These are phyloP conservation scores for Ustilago trichophora DNA, from an alignment of 1,284 basidiomycete species.

Conservation along the genomic window DNA sequence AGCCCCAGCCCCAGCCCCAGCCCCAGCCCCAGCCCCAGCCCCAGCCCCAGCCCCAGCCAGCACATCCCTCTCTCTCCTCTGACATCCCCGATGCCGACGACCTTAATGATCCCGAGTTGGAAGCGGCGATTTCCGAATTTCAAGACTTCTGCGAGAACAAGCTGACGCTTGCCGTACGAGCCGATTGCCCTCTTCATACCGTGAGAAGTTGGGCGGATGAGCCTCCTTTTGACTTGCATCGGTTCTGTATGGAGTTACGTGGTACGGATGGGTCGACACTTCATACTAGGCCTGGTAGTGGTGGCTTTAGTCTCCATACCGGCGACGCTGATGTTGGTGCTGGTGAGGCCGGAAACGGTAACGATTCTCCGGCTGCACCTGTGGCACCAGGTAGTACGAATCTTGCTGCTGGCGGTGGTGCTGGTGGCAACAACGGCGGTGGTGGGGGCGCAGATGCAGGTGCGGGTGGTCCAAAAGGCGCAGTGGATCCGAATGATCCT, in stretches of 20 bases:
- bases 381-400: no score
- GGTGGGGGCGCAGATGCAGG: neutral
- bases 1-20: no score
- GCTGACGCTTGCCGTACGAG: slow-evolving; percentile 29
- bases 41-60: no score
- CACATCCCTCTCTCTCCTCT: no score
- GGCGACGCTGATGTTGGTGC: no score
- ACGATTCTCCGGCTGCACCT: no score
- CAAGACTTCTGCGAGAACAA: slow-evolving; percentile 49
- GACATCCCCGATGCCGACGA: neutral
- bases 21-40: no score
- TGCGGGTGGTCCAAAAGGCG: neutral
- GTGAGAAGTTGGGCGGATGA: slow-evolving; percentile 35
- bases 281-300: neutral
- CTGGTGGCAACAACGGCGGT: neutral
- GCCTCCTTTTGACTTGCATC: slow-evolving; percentile 38
- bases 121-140: slow-evolving; percentile 30
- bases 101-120: slow-evolving; percentile 12
- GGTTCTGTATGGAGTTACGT: slow-evolving; percentile 26
- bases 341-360: neutral
- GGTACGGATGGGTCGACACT: slow-evolving; percentile 9
- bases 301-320: no score
- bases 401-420: neutral
- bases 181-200: slow-evolving; percentile 37
- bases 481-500: slow-evolving; percentile 22